A percentile compares a stretch with the other conserved stretches of the same genome.
phyloP scores from a whole-genome alignment of 208 protist genomes.

The Herpetomonas muscarum region DNA sequence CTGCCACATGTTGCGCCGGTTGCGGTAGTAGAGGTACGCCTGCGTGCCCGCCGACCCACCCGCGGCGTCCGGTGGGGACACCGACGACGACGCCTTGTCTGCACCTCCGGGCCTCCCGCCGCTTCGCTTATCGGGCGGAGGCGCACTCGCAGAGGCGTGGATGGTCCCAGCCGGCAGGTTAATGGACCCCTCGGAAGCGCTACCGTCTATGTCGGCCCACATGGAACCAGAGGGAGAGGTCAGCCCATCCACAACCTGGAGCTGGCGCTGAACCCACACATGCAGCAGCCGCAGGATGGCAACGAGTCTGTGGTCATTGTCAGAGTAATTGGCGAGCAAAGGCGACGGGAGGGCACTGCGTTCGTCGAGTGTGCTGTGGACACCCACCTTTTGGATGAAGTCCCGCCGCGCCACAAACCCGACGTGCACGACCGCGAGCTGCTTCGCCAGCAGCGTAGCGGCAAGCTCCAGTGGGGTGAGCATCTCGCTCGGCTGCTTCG shows the following conservation, averaged over 20 bases:
- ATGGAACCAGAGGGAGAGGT: not conserved
- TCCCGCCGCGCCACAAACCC: constrained; percentile 17
- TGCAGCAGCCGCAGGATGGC: constrained; percentile 5
- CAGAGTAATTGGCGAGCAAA: constrained; percentile 1
- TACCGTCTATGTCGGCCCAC: not conserved
- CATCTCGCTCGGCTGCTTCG: too few relatives aligned
- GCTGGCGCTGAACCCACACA: constrained; percentile 4
- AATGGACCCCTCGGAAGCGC: not conserved
- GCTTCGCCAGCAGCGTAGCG: constrained; percentile 25
- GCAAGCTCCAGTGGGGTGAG: constrained; percentile 9
- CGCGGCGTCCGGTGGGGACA: not conserved
- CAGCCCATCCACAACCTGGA: not conserved
- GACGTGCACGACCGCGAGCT: constrained; percentile 24
- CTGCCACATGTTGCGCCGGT: constrained; percentile 15
- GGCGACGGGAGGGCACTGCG: not conserved
- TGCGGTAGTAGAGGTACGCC: constrained; percentile 17
- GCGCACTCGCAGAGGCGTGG: not conserved
- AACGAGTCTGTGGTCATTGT: constrained; percentile 10
- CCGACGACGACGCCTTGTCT: too few relatives aligned
- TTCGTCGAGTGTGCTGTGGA: not conserved
- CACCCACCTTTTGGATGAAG: too few relatives aligned
- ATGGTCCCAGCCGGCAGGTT: not conserved
- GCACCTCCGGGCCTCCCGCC: too few relatives aligned
- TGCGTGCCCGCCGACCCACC: not conserved
- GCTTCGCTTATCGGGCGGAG: too few relatives aligned